These are phyloP conservation scores for Tritrichomonas musculus DNA, from an alignment of 208 protist genomes.

Conservation along the genomic window DNA sequence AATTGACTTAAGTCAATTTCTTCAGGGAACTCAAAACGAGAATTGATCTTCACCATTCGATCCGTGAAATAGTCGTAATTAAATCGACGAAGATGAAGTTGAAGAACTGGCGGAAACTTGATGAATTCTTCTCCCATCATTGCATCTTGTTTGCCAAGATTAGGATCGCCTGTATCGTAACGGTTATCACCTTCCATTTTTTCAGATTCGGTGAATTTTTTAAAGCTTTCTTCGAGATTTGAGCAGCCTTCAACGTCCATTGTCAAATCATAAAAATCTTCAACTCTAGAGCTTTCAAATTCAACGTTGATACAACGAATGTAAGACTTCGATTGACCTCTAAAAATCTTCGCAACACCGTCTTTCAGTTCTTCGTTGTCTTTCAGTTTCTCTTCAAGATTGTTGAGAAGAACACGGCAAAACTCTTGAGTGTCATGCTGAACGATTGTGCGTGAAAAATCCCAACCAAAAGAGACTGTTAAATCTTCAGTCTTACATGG, in stretches of 20 bases:
- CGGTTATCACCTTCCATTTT: slow-evolving; percentile 51
- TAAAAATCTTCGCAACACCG: neutral
- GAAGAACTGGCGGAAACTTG: neutral
- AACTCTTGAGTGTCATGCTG: slow-evolving; percentile 74
- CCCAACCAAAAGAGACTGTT: neutral
- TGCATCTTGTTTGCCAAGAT: neutral
- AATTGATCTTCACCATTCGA: slow-evolving; percentile 63
- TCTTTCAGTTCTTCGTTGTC: slow-evolving; percentile 17
- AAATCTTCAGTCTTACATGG: slow-evolving; percentile 58
- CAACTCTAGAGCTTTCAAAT: neutral
- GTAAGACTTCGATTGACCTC: neutral
- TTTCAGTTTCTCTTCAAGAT: slow-evolving; percentile 75
- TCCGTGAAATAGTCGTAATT: slow-evolving; percentile 66
- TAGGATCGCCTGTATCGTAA: slow-evolving; percentile 34
- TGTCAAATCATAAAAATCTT: slow-evolving; percentile 11
- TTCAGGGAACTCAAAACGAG: slow-evolving; percentile 55
- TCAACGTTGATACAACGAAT: neutral
- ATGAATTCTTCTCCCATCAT: neutral
- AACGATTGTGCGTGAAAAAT: slow-evolving; percentile 62
- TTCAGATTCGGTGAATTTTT: neutral
- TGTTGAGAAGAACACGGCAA: slow-evolving; percentile 70
- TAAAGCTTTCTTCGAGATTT: neutral
- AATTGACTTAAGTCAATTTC: slow-evolving; percentile 53
- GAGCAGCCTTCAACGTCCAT: neutral
- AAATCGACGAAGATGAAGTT: slow-evolving; percentile 48